These are phyloP conservation scores for Apiospora sp. DNA, from an alignment of 2,329 filamentous ascomycete genomes.

Conservation along the genomic window DNA sequence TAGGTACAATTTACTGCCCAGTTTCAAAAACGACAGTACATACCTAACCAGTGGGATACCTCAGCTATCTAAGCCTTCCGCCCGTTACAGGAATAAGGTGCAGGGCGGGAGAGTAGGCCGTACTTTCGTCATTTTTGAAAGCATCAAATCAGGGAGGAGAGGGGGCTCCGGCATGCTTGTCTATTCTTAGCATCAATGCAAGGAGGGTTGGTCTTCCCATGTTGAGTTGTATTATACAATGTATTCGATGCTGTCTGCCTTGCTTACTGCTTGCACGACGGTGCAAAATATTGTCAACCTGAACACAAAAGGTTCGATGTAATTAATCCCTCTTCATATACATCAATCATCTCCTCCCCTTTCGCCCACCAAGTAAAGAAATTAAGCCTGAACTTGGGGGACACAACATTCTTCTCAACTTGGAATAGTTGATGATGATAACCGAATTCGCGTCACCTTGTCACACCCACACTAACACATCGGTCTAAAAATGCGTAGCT, in stretches of 20 bases:
- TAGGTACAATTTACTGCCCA: neutral
- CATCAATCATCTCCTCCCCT: neutral
- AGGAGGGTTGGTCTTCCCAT: neutral
- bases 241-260: neutral
- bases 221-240: neutral
- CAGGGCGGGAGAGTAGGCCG: neutral
- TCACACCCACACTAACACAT: neutral
- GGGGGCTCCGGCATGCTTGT: neutral
- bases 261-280: neutral
- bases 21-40: neutral
- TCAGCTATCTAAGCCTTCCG: neutral
- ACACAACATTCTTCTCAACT: slow-evolving; percentile 11
- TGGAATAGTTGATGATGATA: neutral
- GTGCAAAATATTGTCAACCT: neutral
- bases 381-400: neutral
- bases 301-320: neutral
- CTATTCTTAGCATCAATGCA: neutral
- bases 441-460: slow-evolving; percentile 16
- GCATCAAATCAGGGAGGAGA: neutral
- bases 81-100: neutral
- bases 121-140: neutral
- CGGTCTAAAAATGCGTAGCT: neutral
- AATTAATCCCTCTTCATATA: neutral
- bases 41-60: neutral
- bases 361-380: neutral